Percentiles rank a stretch among this genome's conserved stretches.
Conservation (phyloP, 164 flowering plant species). For the Liriodendron chinense region DNA sequence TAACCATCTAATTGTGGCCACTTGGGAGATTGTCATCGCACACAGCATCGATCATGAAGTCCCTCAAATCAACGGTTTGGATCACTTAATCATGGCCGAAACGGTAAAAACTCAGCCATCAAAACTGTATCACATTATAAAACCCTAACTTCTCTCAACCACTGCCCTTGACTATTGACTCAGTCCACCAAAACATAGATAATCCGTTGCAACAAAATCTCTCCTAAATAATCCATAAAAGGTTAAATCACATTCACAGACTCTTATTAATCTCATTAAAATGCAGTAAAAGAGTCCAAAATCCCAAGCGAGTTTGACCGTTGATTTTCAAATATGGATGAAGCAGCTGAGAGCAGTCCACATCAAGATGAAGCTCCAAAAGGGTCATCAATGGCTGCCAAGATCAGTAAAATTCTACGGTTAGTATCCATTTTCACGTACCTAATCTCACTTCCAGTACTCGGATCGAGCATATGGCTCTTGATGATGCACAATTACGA, state of each 20-base stretch:
- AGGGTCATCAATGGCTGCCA: background rate
- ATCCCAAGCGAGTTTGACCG: background rate
- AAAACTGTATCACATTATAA: no score
- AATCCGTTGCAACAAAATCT: background rate
- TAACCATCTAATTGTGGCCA: no score
- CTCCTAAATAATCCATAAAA: background rate
- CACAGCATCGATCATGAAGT: no score
- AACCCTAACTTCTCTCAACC: background rate
- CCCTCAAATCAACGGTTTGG: no score
- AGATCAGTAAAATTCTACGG: background rate
- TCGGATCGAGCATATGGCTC: conserved; percentile 32
- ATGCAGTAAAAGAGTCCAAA: no score
- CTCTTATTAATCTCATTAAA: no score
- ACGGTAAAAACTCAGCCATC: no score
- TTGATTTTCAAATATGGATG: background rate
- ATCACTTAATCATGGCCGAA: no score
- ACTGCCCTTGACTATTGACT: background rate
- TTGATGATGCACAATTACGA: conserved; percentile 35
- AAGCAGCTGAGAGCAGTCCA: background rate
- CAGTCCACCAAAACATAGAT: background rate
- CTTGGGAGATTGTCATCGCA: no score
- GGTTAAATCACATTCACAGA: no score
- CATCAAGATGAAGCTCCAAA: background rate
- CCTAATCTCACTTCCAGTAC: conserved; percentile 35
- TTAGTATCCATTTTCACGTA: background rate